Evolutionary conservation across 1,139 yeast species (phyloP).

Genomic region (Pneumocystis carinii): DNA sequence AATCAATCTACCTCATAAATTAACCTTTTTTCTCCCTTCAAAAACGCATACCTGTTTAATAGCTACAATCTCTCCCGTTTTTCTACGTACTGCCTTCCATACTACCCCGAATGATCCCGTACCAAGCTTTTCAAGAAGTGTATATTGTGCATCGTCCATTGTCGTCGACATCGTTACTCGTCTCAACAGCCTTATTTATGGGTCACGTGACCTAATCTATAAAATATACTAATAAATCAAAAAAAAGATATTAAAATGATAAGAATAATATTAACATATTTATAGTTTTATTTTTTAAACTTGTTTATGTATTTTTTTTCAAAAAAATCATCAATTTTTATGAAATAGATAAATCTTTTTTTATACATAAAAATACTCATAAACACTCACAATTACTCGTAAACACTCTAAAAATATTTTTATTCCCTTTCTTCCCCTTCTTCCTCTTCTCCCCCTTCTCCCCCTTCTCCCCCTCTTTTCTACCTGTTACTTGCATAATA

Average conservation of each 20-base stretch:
- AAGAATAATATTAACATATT: not conserved
- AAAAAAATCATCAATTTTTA: too few species aligned
- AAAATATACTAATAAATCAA: not conserved
- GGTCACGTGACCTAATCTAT: not conserved
- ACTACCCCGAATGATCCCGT: constrained; percentile 84
- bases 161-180: constrained; percentile 13
- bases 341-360: too few species aligned
- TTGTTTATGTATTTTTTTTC: too few species aligned
- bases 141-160: constrained; percentile 34
- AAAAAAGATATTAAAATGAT: not conserved
- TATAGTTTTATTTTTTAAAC: too few species aligned
- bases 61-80: constrained; percentile 17
- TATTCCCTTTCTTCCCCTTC: too few species aligned
- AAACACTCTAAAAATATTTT: too few species aligned
- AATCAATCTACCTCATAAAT: constrained; percentile 60
- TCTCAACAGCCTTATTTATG: not conserved
- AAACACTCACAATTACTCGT: too few species aligned
- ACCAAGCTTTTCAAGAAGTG: constrained; percentile 64
- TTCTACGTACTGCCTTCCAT: constrained; percentile 48
- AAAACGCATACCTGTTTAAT: constrained; percentile 16
- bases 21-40: not conserved
- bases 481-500: too few species aligned
- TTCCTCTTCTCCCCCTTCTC: too few species aligned
- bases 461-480: too few species aligned
- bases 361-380: too few species aligned